Percentiles rank a stretch among this genome's conserved stretches.
Conservation (phyloP, 352 stramenopile genomes). For the Globisporangium polare region DNA sequence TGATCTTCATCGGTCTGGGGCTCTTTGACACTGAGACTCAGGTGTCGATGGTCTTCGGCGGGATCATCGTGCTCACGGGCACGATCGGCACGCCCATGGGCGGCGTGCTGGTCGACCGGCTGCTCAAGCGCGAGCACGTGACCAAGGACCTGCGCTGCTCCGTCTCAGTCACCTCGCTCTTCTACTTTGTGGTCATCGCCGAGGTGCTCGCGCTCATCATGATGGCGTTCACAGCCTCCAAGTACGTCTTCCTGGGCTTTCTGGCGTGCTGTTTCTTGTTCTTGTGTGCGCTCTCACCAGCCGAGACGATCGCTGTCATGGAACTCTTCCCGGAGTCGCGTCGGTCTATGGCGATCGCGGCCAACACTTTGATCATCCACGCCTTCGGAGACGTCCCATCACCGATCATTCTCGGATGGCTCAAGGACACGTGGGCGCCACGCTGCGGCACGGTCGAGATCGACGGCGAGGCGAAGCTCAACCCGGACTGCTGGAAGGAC, state of each 20-base stretch:
- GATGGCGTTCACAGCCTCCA: constrained; percentile 48
- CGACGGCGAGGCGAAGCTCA: too few relatives aligned
- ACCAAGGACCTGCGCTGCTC: constrained; percentile 39
- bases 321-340: constrained; percentile 85
- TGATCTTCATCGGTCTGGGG: constrained; percentile 88
- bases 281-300: constrained; percentile 71
- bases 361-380: constrained; percentile 92
- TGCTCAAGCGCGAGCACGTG: constrained; percentile 31
- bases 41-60: constrained; percentile 87
- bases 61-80: constrained; percentile 73
- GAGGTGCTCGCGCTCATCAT: constrained; percentile 57
- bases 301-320: constrained; percentile 87
- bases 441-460: too few relatives aligned
- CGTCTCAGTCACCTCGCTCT: constrained; percentile 61
- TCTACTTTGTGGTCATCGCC: constrained; percentile 57
- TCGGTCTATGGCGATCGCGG: constrained; percentile 87
- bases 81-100: constrained; percentile 88
- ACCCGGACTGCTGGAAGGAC: too few relatives aligned
- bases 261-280: constrained; percentile 68
- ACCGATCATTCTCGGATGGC: constrained; percentile 90
- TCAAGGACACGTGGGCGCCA: too few relatives aligned
- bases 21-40: constrained; percentile 84
- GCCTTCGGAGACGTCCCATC: constrained; percentile 92
- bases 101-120: constrained; percentile 66
- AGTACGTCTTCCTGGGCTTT: constrained; percentile 60